A percentile compares a stretch with the other conserved stretches of the same genome.
Evolutionary conservation across 1,139 yeast species (phyloP).

Genomic region (Hyphopichia pseudoburtonii): DNA sequence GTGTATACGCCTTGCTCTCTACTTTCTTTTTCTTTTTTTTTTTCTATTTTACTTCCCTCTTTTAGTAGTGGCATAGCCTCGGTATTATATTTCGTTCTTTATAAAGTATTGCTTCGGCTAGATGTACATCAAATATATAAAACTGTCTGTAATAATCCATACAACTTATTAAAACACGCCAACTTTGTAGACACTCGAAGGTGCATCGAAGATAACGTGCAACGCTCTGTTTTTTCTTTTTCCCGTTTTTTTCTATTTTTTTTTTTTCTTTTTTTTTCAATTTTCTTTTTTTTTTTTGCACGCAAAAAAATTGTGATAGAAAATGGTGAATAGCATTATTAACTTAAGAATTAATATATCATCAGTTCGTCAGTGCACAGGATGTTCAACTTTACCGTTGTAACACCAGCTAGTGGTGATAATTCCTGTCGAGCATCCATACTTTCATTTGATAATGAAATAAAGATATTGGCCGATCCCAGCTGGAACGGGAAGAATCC

Average conservation of each 20-base stretch:
- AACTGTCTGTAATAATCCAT: no score
- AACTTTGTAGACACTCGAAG: no score
- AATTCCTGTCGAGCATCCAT: constrained; percentile 42
- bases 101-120: not conserved
- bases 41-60: not conserved
- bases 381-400: constrained; percentile 44
- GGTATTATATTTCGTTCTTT: not conserved
- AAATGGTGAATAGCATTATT: no score
- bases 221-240: no score
- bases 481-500: constrained; percentile 61
- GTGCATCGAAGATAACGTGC: no score
- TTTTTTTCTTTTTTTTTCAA: no score
- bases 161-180: no score
- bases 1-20: not conserved
- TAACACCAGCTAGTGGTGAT: constrained; percentile 32
- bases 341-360: no score
- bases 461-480: constrained; percentile 66
- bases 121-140: not conserved
- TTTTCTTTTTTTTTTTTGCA: no score
- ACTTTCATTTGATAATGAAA: constrained; percentile 44
- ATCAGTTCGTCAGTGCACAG: not conserved
- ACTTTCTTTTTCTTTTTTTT: not conserved
- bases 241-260: no score
- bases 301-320: no score
- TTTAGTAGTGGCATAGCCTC: not conserved